These are phyloP conservation scores for Pseudevernia furfuracea DNA, from an alignment of 495 filamentous ascomycete species.

Conservation along the genomic window DNA sequence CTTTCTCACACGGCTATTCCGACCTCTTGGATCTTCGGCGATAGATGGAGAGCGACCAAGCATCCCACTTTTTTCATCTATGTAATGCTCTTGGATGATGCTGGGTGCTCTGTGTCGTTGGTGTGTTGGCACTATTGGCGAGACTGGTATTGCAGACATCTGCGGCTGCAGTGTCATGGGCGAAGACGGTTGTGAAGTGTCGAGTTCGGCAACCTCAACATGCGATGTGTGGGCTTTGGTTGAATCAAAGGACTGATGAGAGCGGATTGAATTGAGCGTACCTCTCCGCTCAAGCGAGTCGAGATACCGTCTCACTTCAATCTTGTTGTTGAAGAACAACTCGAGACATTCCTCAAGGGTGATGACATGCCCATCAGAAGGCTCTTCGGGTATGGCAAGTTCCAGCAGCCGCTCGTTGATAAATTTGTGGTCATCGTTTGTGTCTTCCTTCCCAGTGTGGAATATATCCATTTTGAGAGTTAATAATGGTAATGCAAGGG, in stretches of 20 bases:
- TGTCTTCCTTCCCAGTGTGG: constrained; percentile 77
- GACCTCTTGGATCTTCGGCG: constrained; percentile 34
- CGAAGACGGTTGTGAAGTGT: constrained; percentile 34
- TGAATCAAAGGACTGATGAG: constrained; percentile 42
- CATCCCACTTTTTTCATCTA: constrained; percentile 38
- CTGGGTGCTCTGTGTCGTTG: constrained; percentile 45
- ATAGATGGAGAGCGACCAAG: constrained; percentile 17
- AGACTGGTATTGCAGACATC: constrained; percentile 29
- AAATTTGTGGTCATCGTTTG: constrained; percentile 83
- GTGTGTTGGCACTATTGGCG: constrained; percentile 22
- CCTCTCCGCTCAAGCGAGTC: constrained; percentile 47
- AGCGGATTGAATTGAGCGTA: constrained; percentile 44
- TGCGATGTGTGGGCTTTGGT: constrained; percentile 45
- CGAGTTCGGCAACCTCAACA: constrained; percentile 54
- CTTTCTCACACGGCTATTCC: constrained; percentile 44
- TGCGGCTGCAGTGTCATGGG: constrained; percentile 29
- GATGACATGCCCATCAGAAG: constrained; percentile 53
- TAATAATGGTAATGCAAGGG: constrained; percentile 76
- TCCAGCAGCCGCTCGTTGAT: constrained; percentile 89
- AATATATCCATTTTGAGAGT: constrained; percentile 92
- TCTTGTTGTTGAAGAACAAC: constrained; percentile 86
- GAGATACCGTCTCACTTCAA: constrained; percentile 81
- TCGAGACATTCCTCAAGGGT: constrained; percentile 87
- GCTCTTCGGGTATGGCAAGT: constrained; percentile 59
- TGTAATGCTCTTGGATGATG: constrained; percentile 54